Evolutionary conservation across 495 filamentous ascomycete genomes (phyloP).

Genomic region (Cercophora newfieldiana): DNA sequence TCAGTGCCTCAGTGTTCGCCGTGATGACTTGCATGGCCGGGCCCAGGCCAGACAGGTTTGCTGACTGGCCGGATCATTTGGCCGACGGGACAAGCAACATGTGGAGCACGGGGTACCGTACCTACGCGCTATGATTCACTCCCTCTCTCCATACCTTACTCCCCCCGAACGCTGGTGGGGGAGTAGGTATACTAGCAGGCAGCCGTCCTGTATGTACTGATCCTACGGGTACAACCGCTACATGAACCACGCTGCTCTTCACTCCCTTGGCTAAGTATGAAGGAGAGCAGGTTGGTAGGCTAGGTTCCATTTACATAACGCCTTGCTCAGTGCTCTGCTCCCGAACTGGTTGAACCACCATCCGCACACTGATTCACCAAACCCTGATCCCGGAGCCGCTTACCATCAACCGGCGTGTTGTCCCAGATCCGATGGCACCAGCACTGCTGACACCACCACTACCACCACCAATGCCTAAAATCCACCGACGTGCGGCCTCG

Average conservation of each 20-base stretch:
- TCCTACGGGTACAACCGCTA: background rate
- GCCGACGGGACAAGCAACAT: background rate
- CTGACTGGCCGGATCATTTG: background rate
- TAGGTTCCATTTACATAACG: background rate
- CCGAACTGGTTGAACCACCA: background rate
- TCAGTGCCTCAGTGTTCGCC: background rate
- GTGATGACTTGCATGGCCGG: background rate
- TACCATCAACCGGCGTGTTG: background rate
- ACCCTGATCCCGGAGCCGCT: conserved; percentile 6
- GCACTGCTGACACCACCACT: background rate
- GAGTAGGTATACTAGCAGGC: background rate
- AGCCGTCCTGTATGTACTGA: background rate
- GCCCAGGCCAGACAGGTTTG: background rate
- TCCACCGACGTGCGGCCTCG: conserved; percentile 7
- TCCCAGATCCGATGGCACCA: conserved; percentile 10
- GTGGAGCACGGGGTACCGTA: no score
- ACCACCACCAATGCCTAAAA: background rate
- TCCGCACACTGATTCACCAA: background rate
- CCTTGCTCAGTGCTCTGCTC: conserved; percentile 3
- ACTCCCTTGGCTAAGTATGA: no score
- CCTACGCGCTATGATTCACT: background rate
- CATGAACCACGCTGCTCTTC: background rate
- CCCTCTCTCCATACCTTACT: background rate
- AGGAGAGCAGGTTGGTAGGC: no score
- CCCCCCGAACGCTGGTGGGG: no score